Evolutionary conservation across 2,329 filamentous ascomycete genomes (phyloP), one percentile per base, ranked within the genome.

Genomic region (Rutstroemia sp.): DNA sequence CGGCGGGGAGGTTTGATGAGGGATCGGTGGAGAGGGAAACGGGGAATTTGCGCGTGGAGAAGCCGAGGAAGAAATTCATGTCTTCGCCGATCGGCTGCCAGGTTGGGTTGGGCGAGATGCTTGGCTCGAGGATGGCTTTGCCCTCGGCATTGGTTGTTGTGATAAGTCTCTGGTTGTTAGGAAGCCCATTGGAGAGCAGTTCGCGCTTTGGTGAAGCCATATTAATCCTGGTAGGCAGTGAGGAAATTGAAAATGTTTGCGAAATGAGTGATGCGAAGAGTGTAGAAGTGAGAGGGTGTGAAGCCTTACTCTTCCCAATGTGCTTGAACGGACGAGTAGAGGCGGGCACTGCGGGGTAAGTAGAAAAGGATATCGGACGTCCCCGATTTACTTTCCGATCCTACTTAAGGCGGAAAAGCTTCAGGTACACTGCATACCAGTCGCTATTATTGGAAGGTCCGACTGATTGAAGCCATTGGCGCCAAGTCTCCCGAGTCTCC

Each of bases 51-150:
- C 46, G 54, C 0, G 65, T 67, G 1, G 58, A 57, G 42, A 61
- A 67, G 16, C 58, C 62, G 16, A 65, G 61, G 46, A 65, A 65
- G 57, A 66, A 67, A 3, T 58, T 10, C 53, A 55, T 63, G 19
- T 62, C 61, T 17, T 46, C 48, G 4, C 36, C 45, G 19, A 63
- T 57, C 5, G 51, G 44, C 25, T 61, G 47, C 59, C 60, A 66
- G 14, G 47, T 23, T 9, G 58, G 51, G 7, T 36, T 38, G 8
- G 48, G 27, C 2, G 62, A 38, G 16, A 66, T 56, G 5, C 51
- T 48, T 0, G 48, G n/a, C 7, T 59, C 52, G 3, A 66, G 27
- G 14, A 65, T 53, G n/a, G 63, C 62, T 56, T 63, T 64, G 3
- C 64, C 63, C 5, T 48, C 49, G 8, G 44, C 16, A 19, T 65